These are phyloP conservation scores for Emergomyces pasteurianus DNA, from an alignment of 2,329 filamentous ascomycete species.

Conservation along the genomic window DNA sequence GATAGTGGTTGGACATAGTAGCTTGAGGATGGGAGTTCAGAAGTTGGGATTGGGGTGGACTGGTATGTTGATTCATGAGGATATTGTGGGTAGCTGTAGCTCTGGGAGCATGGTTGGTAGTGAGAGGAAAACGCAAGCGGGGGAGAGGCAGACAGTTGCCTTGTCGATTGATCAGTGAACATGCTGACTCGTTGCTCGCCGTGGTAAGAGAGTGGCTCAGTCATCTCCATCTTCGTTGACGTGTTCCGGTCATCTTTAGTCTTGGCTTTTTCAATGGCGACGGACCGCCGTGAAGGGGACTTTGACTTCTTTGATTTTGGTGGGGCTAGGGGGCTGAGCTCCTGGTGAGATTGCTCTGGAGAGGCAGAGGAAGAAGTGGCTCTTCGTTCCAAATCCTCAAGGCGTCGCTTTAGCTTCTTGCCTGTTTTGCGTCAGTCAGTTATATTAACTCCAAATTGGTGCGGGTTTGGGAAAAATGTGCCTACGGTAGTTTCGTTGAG, in stretches of 20 bases:
- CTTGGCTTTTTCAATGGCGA: conserved; percentile 14
- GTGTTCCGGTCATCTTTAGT: conserved; percentile 15
- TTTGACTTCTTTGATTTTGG: neutral
- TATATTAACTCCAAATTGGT: neutral
- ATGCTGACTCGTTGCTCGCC: conserved; percentile 43
- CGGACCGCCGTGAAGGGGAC: conserved; percentile 10
- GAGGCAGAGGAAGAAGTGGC: conserved; percentile 50
- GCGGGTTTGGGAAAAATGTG: no score
- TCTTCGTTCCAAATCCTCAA: conserved; percentile 52
- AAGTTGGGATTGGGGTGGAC: conserved; percentile 20
- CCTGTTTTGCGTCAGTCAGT: conserved; percentile 28
- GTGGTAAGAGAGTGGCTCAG: conserved; percentile 23
- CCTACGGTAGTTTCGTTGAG: conserved; percentile 92
- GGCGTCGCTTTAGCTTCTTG: conserved; percentile 56
- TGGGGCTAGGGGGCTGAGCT: conserved; percentile 23
- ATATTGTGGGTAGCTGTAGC: conserved; percentile 26
- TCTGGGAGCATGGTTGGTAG: conserved; percentile 31
- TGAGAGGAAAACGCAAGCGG: conserved; percentile 44
- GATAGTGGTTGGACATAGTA: conserved; percentile 31
- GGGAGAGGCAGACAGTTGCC: conserved; percentile 48
- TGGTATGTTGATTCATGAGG: conserved; percentile 25
- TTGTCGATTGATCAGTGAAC: conserved; percentile 47
- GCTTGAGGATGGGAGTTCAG: conserved; percentile 23
- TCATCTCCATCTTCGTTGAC: conserved; percentile 12
- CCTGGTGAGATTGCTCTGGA: conserved; percentile 46